Evolutionary conservation across 2,329 filamentous ascomycete genomes (phyloP).

Genomic region (Tolypocladium album): DNA sequence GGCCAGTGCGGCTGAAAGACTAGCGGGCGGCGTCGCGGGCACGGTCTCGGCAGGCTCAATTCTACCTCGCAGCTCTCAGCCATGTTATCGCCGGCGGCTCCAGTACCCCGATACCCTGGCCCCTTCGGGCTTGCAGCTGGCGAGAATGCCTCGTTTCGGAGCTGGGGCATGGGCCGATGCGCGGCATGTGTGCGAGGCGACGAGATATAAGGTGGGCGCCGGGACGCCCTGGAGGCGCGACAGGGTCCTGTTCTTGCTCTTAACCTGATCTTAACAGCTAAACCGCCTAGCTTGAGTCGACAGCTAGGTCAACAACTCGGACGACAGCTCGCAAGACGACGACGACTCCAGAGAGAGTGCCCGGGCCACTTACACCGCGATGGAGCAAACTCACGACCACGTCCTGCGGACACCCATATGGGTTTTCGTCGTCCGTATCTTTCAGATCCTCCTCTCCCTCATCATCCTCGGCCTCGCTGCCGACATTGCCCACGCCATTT

Average conservation of each 20-base stretch:
- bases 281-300: neutral
- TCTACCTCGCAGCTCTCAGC: neutral
- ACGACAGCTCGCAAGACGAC: neutral
- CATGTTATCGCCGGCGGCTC: neutral
- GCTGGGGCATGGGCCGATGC: neutral
- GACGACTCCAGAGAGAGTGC: neutral
- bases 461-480: slow-evolving; percentile 32
- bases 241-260: too few species aligned
- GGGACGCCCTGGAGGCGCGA: neutral
- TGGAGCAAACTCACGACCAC: slow-evolving; percentile 13
- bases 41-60: neutral
- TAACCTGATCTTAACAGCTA: neutral
- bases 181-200: neutral
- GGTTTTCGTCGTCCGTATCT: slow-evolving; percentile 28
- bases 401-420: slow-evolving; percentile 31
- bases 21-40: neutral
- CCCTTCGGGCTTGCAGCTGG: neutral
- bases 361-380: neutral
- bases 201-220: neutral
- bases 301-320: neutral
- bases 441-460: slow-evolving; percentile 30
- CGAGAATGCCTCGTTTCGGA: neutral
- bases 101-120: neutral
- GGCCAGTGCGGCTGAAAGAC: neutral
- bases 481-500: slow-evolving; percentile 27